Base-by-base conservation (phyloP, 495 filamentous ascomycete genomes). In the Platismatia glauca region DNA sequence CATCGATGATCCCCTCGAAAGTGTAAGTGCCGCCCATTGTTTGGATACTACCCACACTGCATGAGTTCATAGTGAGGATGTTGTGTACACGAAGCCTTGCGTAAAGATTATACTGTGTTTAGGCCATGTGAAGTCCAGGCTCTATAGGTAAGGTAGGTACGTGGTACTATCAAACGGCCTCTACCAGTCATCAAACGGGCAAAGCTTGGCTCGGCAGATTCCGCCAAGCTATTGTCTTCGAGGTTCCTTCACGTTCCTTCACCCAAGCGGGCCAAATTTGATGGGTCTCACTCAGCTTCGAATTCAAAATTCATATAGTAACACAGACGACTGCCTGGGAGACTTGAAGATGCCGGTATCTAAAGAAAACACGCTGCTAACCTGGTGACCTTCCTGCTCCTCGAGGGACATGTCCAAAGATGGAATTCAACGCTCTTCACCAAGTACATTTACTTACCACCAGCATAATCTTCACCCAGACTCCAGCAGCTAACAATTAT, bases 341-440 rank as follows among this genome's bases (percentile, higher is more conserved):
- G 38, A 34, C 31, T 27, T 34, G 29, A 62, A 43, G 18, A 62
- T 62, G 60, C 43, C 27, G 60, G 27, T 15, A n/a, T 55, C 4
- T 22, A 16, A 12, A 0, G 13, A 18, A 34, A 2, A 20, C 4
- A 24, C 31, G 7, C 0, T 24, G 38, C 34, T 56, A 3, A 20
- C 27, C 24, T 29, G 52, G 50, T 62, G 38, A 56, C 27, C 15
- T 41, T 31, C 20, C 15, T 16, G 38, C 13, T 53, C 18, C 18
- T 41, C 34, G 31, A 55, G 37, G 66, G 66, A 58, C 58, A 67
- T 67, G 66, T 64, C 66, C 29, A 64, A 64, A 34, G 27, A 56
- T 57, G 59, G 59, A 39, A 53, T 18, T 56, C 62, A 55, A 55
- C 62, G 66, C 11, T 57, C 66, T 12, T 64, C 66, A 8, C 64